phyloP scores from a whole-genome alignment of 306 rosid genomes.

The barrel medic (Medicago truncatula) region DNA sequence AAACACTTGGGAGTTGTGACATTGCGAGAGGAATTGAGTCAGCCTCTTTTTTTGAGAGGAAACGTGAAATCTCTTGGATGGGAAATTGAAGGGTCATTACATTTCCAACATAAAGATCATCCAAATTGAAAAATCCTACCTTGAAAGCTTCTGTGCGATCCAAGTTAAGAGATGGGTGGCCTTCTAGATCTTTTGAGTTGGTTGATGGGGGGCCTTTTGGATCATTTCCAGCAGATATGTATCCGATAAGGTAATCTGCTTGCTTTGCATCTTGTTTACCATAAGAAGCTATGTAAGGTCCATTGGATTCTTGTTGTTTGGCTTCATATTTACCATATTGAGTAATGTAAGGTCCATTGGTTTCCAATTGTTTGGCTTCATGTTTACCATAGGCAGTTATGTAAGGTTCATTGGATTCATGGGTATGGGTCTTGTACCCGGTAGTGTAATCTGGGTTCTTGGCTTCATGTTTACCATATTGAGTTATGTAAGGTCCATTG shows the following conservation, averaged over 20 bases:
- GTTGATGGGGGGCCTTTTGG: too few species aligned
- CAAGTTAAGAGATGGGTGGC: neutral
- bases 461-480: neutral
- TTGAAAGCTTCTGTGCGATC: conserved; percentile 60
- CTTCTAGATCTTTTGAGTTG: neutral
- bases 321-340: neutral
- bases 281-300: too few species aligned
- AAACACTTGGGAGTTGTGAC: conserved; percentile 56
- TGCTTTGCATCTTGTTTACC: too few species aligned
- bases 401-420: neutral
- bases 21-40: conserved; percentile 64
- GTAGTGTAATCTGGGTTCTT: neutral
- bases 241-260: too few species aligned
- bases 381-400: neutral
- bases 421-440: neutral
- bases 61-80: conserved; percentile 42
- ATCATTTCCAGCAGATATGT: too few species aligned
- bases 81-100: conserved; percentile 64
- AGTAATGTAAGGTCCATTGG: neutral
- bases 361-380: neutral
- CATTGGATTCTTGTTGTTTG: too few species aligned
- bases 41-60: conserved; percentile 50
- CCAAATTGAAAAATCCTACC: conserved; percentile 52
- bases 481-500: neutral
- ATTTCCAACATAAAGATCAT: conserved; percentile 56